phyloP scores from a whole-genome alignment of 2,329 filamentous ascomycete species.

The Beauveria varroae region DNA sequence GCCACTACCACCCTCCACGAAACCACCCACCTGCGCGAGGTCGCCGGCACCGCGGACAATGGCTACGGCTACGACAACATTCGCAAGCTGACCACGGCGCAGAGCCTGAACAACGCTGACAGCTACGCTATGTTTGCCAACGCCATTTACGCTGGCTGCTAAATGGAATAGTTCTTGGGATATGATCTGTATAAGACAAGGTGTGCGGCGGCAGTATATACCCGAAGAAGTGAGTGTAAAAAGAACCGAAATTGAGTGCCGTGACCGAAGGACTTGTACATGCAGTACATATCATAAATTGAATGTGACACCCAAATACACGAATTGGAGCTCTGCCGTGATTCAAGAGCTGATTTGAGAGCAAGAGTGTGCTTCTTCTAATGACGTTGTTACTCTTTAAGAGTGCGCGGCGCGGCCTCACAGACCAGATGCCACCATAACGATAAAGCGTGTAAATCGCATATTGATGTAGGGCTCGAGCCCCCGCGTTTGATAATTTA shows the following conservation, averaged over 20 bases:
- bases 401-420: too few relatives aligned
- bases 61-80: constrained; percentile 15
- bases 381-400: too few relatives aligned
- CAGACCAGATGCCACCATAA: too few relatives aligned
- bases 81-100: constrained; percentile 1
- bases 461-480: too few relatives aligned
- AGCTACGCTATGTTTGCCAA: constrained; percentile 16
- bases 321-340: not conserved
- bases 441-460: too few relatives aligned
- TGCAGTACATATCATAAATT: not conserved
- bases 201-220: not conserved
- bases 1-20: constrained; percentile 11
- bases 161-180: not conserved
- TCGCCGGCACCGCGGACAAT: constrained; percentile 3
- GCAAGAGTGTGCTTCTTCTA: too few relatives aligned
- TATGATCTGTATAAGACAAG: not conserved
- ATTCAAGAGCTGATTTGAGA: not conserved
- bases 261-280: not conserved
- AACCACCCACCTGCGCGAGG: constrained; percentile 7
- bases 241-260: not conserved
- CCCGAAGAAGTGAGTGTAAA: not conserved
- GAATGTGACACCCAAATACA: not conserved
- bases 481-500: not conserved
- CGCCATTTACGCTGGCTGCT: constrained; percentile 11
- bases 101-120: constrained; percentile 16